These are phyloP conservation scores for Imleria badia DNA, from an alignment of 768 basidiomycete species.

Conservation along the genomic window DNA sequence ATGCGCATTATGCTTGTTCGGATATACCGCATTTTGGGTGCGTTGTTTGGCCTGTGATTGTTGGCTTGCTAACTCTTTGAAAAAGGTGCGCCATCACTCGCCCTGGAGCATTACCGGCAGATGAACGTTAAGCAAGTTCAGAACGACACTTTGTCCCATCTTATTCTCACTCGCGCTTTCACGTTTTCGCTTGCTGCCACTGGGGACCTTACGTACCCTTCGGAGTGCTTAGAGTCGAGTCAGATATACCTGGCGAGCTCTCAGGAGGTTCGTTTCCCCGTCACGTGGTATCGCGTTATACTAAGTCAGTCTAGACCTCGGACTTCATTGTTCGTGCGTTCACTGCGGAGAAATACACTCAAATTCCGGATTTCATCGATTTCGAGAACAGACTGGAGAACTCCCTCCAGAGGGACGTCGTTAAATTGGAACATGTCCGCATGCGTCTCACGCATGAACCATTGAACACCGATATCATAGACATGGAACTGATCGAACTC, in stretches of 20 bases:
- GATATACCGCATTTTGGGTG: slow-evolving; percentile 81
- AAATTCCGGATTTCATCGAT: slow-evolving; percentile 82
- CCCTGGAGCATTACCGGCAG: slow-evolving; percentile 75
- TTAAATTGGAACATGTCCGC: slow-evolving; percentile 81
- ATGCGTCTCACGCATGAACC: slow-evolving; percentile 79
- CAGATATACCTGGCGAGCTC: slow-evolving; percentile 81
- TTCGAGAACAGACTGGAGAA: slow-evolving; percentile 83
- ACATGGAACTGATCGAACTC: slow-evolving; percentile 81
- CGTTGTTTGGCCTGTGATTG: slow-evolving; percentile 8
- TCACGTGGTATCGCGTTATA: background rate
- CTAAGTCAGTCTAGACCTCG: slow-evolving; percentile 51
- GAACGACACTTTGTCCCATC: slow-evolving; percentile 85
- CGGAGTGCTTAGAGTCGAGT: slow-evolving; percentile 76
- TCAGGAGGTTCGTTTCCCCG: slow-evolving; percentile 57
- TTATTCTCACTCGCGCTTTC: slow-evolving; percentile 72
- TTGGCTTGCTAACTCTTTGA: background rate
- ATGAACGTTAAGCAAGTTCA: slow-evolving; percentile 85
- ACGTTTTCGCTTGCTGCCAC: slow-evolving; percentile 76
- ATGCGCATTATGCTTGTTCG: slow-evolving; percentile 74
- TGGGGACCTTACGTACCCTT: slow-evolving; percentile 72
- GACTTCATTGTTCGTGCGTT: slow-evolving; percentile 83
- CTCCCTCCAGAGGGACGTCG: slow-evolving; percentile 80
- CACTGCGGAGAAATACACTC: slow-evolving; percentile 77
- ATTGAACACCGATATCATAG: slow-evolving; percentile 67
- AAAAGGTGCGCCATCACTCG: slow-evolving; percentile 68